Evolutionary conservation across 257 asterid species (phyloP).

Genomic region (Leptodermis oblonga): DNA sequence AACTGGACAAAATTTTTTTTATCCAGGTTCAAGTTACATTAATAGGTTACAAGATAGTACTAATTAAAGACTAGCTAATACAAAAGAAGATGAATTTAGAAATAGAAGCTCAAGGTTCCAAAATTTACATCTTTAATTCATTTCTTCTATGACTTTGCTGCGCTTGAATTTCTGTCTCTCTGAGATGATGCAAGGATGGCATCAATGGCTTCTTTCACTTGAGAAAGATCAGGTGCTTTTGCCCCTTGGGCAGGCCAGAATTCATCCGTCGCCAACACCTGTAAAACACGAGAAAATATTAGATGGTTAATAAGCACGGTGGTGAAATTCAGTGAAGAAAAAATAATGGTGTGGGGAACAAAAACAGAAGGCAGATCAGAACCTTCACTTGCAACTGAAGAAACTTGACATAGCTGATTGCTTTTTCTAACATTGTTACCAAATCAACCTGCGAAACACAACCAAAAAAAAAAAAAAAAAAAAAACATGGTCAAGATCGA

Average conservation of each 20-base stretch:
- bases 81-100: constrained; percentile 16
- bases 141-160: constrained; percentile 27
- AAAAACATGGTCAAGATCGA: background rate
- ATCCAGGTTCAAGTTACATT: background rate
- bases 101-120: background rate
- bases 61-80: background rate
- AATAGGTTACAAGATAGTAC: background rate
- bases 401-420: constrained; percentile 83
- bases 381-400: constrained; percentile 95
- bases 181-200: constrained; percentile 76
- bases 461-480: background rate
- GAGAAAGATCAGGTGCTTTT: constrained; percentile 75
- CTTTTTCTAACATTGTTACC: constrained; percentile 93
- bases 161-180: constrained; percentile 50
- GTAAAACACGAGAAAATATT: too few relatives aligned
- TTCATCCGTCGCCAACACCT: constrained; percentile 93
- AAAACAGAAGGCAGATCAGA: background rate
- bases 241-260: constrained; percentile 95
- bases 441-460: constrained; percentile 67
- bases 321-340: background rate
- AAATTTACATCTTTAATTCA: background rate
- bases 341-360: too few relatives aligned
- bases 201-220: constrained; percentile 84
- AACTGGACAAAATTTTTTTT: constrained; percentile 1
- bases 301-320: too few relatives aligned